Evolutionary conservation across 2,329 filamentous ascomycete genomes (phyloP), one percentile per base, ranked within the genome.

Genomic region (Aspergillus thermomutatus): DNA sequence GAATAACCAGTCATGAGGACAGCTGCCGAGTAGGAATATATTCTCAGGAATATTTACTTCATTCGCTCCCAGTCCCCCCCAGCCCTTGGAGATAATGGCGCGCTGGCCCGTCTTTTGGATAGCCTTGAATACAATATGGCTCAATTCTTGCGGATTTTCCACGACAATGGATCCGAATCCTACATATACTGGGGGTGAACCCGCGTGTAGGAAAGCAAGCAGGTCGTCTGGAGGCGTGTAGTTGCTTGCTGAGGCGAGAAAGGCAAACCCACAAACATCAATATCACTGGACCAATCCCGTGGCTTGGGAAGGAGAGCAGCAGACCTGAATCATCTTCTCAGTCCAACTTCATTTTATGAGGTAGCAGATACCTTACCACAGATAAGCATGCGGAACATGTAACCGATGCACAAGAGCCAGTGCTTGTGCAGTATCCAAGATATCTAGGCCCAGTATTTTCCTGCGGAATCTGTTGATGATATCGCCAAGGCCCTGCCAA

Each of bases 1-100:
- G 72, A 96, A 96, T 0, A 96, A 76, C 91, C 91, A 96, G 74
- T 96, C 92, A 60, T 96, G 92, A 1, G 91, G 91, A 47, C 87
- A 87, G 66, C 93, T 94, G 10, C 89, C 91, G 40, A 96, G 80
- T 85, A 95, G 90, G 69, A 90, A 91, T 1, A 95, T 85, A 3
- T 86, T 85, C 2, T 91, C 85, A 0, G 90, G 90, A 17, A 91
- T 74, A 1, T 82, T 83, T 3, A 89, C 70, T 31, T 85, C 79
- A 65, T 91, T 88, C 0, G 84, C 88, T 28, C 91, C 91, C 6
- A 96, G 79, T 0, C 91, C 91, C 50, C 91, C 91, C 92, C 91
- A 96, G 17, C 91, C 92, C 67, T 93, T 92, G 0, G 90, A 93
- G 0, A 96, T 87, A 1, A 96, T 76, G 1, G 91, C 91, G 55